Evolutionary conservation across 305 asterid species (phyloP).

Genomic region (Solanum hybrid): DNA sequence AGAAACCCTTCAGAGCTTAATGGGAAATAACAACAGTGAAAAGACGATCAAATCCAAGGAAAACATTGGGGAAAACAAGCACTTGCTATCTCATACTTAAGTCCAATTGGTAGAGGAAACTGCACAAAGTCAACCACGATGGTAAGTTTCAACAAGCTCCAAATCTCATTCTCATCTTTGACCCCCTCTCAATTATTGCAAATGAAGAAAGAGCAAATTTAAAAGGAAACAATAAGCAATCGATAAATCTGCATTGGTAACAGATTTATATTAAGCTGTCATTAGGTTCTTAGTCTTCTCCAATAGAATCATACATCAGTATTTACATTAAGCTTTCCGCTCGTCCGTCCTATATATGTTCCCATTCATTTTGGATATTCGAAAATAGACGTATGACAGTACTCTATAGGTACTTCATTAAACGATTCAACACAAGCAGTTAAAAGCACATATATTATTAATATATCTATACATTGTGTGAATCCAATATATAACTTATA

Average conservation of each 20-base stretch:
- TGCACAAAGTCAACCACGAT: background rate
- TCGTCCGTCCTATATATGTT: background rate
- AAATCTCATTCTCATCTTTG: background rate
- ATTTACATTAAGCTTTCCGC: background rate
- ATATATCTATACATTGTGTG: background rate
- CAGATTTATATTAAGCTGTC: background rate
- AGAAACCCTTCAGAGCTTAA: conserved; percentile 3
- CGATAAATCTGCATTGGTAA: background rate
- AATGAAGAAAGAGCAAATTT: background rate
- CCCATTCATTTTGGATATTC: background rate
- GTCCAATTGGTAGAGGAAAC: background rate
- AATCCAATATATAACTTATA: background rate
- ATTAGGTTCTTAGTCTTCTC: background rate
- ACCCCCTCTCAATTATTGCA: background rate
- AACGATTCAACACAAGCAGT: background rate
- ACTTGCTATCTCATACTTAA: background rate
- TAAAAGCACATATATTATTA: background rate
- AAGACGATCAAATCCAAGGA: background rate
- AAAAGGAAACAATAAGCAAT: background rate
- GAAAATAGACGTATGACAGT: background rate
- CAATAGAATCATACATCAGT: background rate
- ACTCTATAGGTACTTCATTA: background rate
- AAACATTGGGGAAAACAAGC: conserved; percentile 1
- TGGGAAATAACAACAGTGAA: conserved; percentile 13
- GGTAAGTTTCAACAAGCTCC: background rate